phyloP scores from a whole-genome alignment of 2,329 filamentous ascomycete genomes.

The Thermoascus crustaceus region DNA sequence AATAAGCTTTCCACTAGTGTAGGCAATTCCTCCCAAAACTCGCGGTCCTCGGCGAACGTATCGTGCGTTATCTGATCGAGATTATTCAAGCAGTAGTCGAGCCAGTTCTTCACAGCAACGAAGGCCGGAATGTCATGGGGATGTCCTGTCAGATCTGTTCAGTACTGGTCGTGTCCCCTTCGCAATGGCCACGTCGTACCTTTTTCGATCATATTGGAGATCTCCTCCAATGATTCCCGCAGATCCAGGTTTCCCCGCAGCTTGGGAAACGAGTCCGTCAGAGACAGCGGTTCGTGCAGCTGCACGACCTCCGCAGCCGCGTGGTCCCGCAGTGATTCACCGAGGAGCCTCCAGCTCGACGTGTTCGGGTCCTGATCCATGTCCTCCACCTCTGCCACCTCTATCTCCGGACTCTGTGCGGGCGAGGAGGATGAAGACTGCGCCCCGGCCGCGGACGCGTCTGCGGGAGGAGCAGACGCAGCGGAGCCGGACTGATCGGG shows the following conservation, averaged over 20 bases:
- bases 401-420: conserved; percentile 39
- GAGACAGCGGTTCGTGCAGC: conserved; percentile 22
- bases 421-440: conserved; percentile 32
- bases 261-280: conserved; percentile 32
- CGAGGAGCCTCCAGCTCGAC: conserved; percentile 36
- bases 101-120: conserved; percentile 34
- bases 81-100: conserved; percentile 28
- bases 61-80: conserved; percentile 28
- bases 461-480: conserved; percentile 7
- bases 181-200: conserved; percentile 18
- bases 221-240: conserved; percentile 27
- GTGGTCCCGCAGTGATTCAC: conserved; percentile 25
- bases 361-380: conserved; percentile 40
- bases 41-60: conserved; percentile 29
- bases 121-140: conserved; percentile 24
- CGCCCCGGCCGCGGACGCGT: conserved; percentile 12
- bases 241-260: conserved; percentile 18
- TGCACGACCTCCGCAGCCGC: conserved; percentile 26
- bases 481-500: conserved; percentile 11
- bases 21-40: conserved; percentile 40
- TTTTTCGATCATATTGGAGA: conserved; percentile 28
- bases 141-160: conserved; percentile 17
- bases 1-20: conserved; percentile 32
- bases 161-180: conserved; percentile 1
- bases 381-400: conserved; percentile 43